Percentiles rank a stretch among this genome's conserved stretches.
Evolutionary conservation across 495 filamentous ascomycete species (phyloP).

Genomic region (Cercophora newfieldiana): DNA sequence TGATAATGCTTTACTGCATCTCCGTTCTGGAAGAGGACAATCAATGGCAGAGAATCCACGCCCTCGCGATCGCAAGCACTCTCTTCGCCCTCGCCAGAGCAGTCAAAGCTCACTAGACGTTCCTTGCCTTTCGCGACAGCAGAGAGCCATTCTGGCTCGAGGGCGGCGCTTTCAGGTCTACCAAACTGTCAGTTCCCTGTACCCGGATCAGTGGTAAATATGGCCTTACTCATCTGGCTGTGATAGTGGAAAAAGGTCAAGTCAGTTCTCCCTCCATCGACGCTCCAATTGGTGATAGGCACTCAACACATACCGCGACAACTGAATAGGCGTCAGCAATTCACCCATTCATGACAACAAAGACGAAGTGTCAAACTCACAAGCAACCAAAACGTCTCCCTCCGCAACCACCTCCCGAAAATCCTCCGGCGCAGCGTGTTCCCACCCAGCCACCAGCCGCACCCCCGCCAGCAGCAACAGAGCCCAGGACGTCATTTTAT

Average conservation of each 20-base stretch:
- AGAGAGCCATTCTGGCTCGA: constrained; percentile 29
- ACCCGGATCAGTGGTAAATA: not conserved
- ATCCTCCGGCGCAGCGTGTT: not conserved
- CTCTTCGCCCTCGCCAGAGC: constrained; percentile 13
- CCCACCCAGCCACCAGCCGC: not conserved
- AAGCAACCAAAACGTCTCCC: constrained; percentile 9
- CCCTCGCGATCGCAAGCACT: constrained; percentile 25
- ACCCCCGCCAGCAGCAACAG: not conserved
- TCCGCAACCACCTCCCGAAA: not conserved
- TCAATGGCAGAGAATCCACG: constrained; percentile 17
- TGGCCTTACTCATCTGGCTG: constrained; percentile 7
- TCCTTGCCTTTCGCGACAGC: constrained; percentile 14
- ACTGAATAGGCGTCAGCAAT: not conserved
- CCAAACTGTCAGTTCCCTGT: not conserved
- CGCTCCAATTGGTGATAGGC: not conserved
- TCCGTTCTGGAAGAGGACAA: constrained; percentile 22
- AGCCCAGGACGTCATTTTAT: too few relatives aligned
- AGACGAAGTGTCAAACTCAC: not conserved
- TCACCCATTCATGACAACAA: not conserved
- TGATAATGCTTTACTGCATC: constrained; percentile 24
- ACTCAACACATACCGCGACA: not conserved
- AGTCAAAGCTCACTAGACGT: constrained; percentile 33
- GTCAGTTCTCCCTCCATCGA: not conserved
- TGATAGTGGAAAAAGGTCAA: not conserved
- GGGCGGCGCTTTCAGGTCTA: constrained; percentile 21